phyloP scores from a whole-genome alignment of 2,329 filamentous ascomycete species.

The Aureobasidium sp. region DNA sequence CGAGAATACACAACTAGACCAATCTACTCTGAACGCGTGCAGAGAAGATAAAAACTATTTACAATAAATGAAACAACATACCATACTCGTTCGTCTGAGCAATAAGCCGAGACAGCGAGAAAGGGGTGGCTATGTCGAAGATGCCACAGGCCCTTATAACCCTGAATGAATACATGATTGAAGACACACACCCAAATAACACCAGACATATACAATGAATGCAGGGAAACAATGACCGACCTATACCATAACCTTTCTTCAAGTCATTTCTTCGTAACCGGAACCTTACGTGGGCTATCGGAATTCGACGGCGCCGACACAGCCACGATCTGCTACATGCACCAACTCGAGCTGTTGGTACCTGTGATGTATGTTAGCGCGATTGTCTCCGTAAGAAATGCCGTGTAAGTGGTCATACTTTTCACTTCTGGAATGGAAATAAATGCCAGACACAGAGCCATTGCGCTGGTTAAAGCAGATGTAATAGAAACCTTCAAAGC shows the following conservation, averaged over 20 bases:
- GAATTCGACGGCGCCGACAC: constrained; percentile 82
- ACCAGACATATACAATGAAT: background rate
- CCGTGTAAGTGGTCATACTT: constrained; percentile 52
- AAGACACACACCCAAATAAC: background rate
- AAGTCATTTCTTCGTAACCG: constrained; percentile 2
- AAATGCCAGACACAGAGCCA: constrained; percentile 84
- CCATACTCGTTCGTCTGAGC: background rate
- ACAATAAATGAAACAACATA: background rate
- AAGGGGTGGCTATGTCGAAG: background rate
- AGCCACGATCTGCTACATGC: constrained; percentile 77
- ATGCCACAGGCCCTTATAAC: background rate
- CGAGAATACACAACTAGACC: no score
- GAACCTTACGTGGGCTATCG: constrained; percentile 38
- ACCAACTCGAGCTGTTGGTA: constrained; percentile 90
- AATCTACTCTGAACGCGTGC: background rate
- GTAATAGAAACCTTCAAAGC: constrained; percentile 98
- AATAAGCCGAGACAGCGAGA: background rate
- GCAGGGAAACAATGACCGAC: background rate
- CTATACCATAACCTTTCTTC: background rate
- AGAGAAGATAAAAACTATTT: background rate
- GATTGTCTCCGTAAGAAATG: background rate
- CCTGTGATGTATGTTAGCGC: constrained; percentile 36
- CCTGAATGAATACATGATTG: background rate
- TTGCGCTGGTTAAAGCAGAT: constrained; percentile 94
- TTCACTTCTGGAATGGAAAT: constrained; percentile 97